Conservation (phyloP, 495 filamentous ascomycete genomes). For the Podospora australis region DNA sequence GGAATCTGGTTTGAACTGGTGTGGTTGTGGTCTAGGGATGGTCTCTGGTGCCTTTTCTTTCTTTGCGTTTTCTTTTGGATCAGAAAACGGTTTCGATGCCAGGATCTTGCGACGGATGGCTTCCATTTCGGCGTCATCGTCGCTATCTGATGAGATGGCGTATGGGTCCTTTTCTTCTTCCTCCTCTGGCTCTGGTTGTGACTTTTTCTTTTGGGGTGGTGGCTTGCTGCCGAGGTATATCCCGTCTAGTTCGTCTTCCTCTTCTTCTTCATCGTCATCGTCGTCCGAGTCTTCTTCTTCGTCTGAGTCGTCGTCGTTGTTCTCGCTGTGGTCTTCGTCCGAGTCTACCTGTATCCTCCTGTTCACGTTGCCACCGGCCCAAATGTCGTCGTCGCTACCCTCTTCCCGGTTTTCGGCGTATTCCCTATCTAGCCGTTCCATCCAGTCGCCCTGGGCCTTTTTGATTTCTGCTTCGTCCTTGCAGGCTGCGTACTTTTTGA, state of each 20-base stretch:
- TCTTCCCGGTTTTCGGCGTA: conserved; percentile 72
- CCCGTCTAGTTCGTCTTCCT: conserved; percentile 37
- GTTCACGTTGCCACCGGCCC: conserved; percentile 84
- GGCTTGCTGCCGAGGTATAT: conserved; percentile 54
- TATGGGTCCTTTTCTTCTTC: conserved; percentile 54
- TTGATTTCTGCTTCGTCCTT: conserved; percentile 82
- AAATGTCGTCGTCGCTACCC: conserved; percentile 60
- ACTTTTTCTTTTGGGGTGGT: conserved; percentile 36
- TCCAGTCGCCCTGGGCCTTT: conserved; percentile 75
- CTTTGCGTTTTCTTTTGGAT: conserved; percentile 44
- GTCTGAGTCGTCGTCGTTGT: conserved; percentile 35
- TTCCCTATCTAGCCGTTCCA: conserved; percentile 82
- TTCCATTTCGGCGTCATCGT: conserved; percentile 86
- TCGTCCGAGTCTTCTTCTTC: conserved; percentile 25
- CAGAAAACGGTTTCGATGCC: conserved; percentile 77
- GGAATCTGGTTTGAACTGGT: conserved; percentile 51
- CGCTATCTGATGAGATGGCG: conserved; percentile 59
- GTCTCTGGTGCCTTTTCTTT: conserved; percentile 36
- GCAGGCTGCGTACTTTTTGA: conserved; percentile 82
- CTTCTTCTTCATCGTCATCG: conserved; percentile 11
- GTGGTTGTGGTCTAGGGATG: conserved; percentile 45
- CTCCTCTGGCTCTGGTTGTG: conserved; percentile 25
- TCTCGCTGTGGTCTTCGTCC: conserved; percentile 42
- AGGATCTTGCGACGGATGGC: conserved; percentile 79
- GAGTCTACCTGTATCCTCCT: conserved; percentile 48